A percentile compares a stretch with the other conserved stretches of the same genome.
phyloP scores from a whole-genome alignment of 192 early-diverging fungal genomes.

The Backusella tarrabulga region DNA sequence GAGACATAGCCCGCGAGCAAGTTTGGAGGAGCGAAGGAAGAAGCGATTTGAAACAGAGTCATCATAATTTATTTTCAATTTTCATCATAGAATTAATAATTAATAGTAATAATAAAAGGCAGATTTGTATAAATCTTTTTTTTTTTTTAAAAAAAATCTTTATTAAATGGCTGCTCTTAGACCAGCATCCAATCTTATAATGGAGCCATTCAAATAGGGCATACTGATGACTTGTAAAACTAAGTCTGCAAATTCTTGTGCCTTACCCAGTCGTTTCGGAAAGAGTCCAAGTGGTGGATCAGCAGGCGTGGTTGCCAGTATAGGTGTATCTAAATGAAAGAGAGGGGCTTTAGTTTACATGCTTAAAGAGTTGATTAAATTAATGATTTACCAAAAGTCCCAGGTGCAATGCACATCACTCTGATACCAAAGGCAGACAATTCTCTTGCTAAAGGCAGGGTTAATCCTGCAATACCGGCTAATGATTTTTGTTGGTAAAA shows the following conservation, averaged over 20 bases:
- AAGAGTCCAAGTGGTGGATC: not conserved
- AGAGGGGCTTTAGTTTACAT: too few species aligned
- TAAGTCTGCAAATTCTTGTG: constrained; percentile 3
- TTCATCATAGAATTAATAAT: not conserved
- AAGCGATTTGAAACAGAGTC: not conserved
- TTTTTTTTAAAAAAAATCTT: not conserved
- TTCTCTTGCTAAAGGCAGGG: constrained; percentile 56
- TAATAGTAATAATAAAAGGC: too few species aligned
- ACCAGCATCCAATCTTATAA: constrained; percentile 18
- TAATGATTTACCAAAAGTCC: not conserved
- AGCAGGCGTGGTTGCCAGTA: not conserved
- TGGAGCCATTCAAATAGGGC: constrained; percentile 7
- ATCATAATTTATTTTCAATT: not conserved
- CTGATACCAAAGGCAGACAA: constrained; percentile 46
- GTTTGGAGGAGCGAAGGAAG: constrained; percentile 25
- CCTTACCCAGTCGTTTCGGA: not conserved
- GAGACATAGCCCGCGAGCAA: constrained; percentile 16
- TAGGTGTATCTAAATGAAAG: not conserved
- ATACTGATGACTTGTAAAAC: constrained; percentile 3
- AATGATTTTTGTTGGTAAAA: not conserved
- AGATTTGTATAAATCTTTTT: too few species aligned
- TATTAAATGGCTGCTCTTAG: not conserved
- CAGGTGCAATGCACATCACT: constrained; percentile 35
- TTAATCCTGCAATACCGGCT: constrained; percentile 52
- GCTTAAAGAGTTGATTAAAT: too few species aligned